These are phyloP conservation scores for Pythium graminicola DNA, from an alignment of 352 stramenopile species.

Conservation along the genomic window DNA sequence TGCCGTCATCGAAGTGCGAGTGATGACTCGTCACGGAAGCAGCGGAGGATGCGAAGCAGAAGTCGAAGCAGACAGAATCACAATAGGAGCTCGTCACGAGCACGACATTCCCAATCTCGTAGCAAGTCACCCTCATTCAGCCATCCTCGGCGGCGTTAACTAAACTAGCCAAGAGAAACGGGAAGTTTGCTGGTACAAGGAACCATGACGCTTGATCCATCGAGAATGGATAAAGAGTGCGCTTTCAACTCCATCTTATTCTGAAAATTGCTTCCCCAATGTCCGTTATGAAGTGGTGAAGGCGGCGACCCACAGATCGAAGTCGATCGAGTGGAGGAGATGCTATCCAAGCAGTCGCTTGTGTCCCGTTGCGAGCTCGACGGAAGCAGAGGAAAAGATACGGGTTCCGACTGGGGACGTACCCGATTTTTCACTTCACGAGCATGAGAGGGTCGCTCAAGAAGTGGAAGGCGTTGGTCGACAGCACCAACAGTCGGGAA, in stretches of 20 bases:
- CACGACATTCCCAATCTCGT: neutral
- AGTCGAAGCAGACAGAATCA: conserved; percentile 2
- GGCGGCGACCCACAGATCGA: conserved; percentile 20
- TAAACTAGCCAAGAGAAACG: neutral
- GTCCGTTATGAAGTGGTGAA: no score
- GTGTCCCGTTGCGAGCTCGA: neutral
- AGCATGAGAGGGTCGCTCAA: neutral
- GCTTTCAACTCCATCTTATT: no score
- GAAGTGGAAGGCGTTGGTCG: neutral
- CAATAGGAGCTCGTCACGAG: neutral
- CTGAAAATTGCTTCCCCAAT: no score
- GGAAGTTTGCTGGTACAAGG: neutral
- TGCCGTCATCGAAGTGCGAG: neutral
- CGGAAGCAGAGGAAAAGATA: neutral
- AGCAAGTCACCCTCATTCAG: neutral
- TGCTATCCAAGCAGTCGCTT: conserved; percentile 8
- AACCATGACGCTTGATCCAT: conserved; percentile 28
- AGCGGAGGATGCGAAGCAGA: neutral
- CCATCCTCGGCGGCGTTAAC: neutral
- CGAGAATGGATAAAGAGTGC: conserved; percentile 29
- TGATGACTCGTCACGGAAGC: neutral
- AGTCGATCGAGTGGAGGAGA: neutral
- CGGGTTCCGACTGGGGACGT: neutral
- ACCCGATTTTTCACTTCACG: neutral
- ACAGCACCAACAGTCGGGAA: neutral